These are phyloP conservation scores for Penicillium digitatum DNA, from an alignment of 2,329 filamentous ascomycete species.

Conservation along the genomic window DNA sequence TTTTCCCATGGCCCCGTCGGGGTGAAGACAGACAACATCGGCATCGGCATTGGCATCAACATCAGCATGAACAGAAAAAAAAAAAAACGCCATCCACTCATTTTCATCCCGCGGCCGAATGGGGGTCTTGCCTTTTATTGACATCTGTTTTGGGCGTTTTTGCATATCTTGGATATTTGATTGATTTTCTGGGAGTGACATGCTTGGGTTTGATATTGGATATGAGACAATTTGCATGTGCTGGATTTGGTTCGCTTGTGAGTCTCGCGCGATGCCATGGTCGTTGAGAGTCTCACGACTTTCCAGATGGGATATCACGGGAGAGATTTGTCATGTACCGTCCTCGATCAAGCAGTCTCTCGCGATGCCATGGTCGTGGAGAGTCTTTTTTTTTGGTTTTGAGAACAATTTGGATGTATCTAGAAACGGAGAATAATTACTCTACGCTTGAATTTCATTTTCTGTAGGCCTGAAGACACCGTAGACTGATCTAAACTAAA, in stretches of 20 bases:
- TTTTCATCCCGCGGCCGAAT: slow-evolving; percentile 17
- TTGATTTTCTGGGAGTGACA: not conserved
- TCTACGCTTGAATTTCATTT: not conserved
- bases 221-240: not conserved
- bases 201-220: not conserved
- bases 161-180: not conserved
- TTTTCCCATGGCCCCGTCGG: slow-evolving; percentile 22
- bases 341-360: not conserved
- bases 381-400: not conserved
- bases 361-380: slow-evolving; percentile 1
- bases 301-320: not conserved
- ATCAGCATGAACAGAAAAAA: not conserved
- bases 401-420: not conserved
- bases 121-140: slow-evolving; percentile 11
- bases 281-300: not conserved
- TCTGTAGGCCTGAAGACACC: not conserved
- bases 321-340: not conserved
- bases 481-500: not conserved
- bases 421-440: not conserved
- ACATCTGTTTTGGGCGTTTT: not conserved
- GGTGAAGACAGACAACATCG: not conserved
- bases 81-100: not conserved
- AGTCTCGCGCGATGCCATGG: not conserved
- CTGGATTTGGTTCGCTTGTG: not conserved
- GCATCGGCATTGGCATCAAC: not conserved